A percentile compares a stretch with the other conserved stretches of the same genome.
These are phyloP conservation scores for Saccharomyces hybrid DNA, from an alignment of 1,139 yeast species.

Conservation along the genomic window DNA sequence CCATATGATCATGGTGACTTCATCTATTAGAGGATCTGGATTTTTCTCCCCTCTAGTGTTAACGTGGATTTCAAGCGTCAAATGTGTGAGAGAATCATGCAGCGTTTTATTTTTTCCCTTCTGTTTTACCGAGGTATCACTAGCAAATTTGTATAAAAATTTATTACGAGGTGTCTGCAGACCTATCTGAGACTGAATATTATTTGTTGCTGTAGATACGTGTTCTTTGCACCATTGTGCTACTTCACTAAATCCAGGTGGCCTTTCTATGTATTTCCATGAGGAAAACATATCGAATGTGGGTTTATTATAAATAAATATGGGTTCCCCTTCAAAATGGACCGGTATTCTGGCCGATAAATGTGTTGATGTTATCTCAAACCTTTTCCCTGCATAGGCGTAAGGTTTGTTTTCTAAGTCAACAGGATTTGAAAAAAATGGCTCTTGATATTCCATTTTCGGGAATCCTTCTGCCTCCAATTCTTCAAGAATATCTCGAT, in stretches of 20 bases:
- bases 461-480: conserved; percentile 43
- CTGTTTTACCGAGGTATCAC: conserved; percentile 20
- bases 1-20: conserved; percentile 56
- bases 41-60: conserved; percentile 41
- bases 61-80: conserved; percentile 62
- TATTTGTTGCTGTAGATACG: conserved; percentile 9
- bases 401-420: conserved; percentile 52
- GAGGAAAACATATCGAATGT: conserved; percentile 7
- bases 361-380: conserved; percentile 31
- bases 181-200: conserved; percentile 44
- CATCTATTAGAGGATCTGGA: conserved; percentile 65
- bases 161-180: conserved; percentile 36
- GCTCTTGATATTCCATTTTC: conserved; percentile 50
- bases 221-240: conserved; percentile 20
- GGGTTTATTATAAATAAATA: conserved; percentile 7
- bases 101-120: conserved; percentile 38
- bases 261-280: conserved; percentile 35
- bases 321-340: conserved; percentile 17
- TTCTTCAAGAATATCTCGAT: conserved; percentile 14
- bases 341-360: conserved; percentile 23
- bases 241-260: conserved; percentile 39
- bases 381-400: conserved; percentile 59
- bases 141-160: conserved; percentile 29
- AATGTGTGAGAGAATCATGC: conserved; percentile 43
- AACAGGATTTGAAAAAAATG: conserved; percentile 46